These are phyloP conservation scores for Trifolium repens DNA, from an alignment of 306 rosid species.

Conservation along the genomic window DNA sequence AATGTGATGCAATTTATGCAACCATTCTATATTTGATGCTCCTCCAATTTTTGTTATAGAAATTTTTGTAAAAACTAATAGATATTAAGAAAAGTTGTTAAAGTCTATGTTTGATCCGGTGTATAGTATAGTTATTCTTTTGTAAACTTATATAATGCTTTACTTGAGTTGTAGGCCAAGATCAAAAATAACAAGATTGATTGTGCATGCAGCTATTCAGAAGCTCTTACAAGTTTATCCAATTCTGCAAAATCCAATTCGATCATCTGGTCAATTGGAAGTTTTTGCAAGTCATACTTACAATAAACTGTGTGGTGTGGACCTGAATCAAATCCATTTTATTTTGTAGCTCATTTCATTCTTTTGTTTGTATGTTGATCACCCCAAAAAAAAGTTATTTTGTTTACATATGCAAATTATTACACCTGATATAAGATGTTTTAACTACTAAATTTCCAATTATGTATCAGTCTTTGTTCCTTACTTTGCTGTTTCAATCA, in stretches of 20 bases:
- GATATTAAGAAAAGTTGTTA: too few relatives aligned
- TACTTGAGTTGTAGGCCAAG: constrained; percentile 19
- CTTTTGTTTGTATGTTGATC: not conserved
- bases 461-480: not conserved
- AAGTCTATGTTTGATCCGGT: too few relatives aligned
- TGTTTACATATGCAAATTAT: not conserved
- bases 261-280: constrained; percentile 7
- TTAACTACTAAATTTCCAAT: constrained; percentile 24
- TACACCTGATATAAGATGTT: constrained; percentile 1
- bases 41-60: too few relatives aligned
- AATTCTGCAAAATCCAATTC: constrained; percentile 11
- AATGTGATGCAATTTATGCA: too few relatives aligned
- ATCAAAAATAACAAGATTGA: constrained; percentile 17
- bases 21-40: too few relatives aligned
- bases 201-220: constrained; percentile 17
- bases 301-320: constrained; percentile 39
- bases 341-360: not conserved
- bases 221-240: constrained; percentile 28
- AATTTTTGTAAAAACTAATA: too few relatives aligned
- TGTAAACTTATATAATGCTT: not conserved
- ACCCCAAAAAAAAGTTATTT: too few relatives aligned
- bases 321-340: constrained; percentile 37
- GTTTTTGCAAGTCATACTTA: not conserved
- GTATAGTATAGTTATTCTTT: constrained; percentile 4
- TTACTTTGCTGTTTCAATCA: constrained; percentile 3